Evolutionary conservation across 768 basidiomycete genomes (phyloP), one percentile per base, ranked within the genome.

Genomic region (Rhizopogon vesiculosus): DNA sequence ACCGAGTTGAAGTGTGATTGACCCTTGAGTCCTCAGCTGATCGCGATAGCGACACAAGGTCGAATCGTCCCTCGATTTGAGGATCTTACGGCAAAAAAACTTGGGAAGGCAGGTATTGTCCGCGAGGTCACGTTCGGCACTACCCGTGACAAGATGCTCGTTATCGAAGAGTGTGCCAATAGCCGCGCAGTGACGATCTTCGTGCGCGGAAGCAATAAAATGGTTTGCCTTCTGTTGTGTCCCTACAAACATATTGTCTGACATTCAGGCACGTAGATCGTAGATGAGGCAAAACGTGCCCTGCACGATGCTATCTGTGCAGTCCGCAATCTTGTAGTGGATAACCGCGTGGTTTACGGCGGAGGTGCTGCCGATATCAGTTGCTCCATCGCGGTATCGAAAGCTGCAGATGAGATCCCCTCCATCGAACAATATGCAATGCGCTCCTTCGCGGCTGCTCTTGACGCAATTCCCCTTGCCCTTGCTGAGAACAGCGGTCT

Each of bases 371-470:
- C 97, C 3, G 97, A 99, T 70, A 98, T 99, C 66, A 92, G 91
- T 66, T 93, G 91, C 61, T 85, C 93, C 22, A 82, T 98, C 57
- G 93, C 97, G 18, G 95, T 99, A 1, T 78, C 89, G 56, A 91
- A 93, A 68, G 93, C 92, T 42, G 97, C 97, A 7, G 97, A 99
- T 70, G 87, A 97, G 74, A 96, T 97, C 61, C 88, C 97, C 1
- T 82, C 93, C 29, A 98, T 99, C 65, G 97, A 99, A 74, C 97
- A 99, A 77, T 99, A 99, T 66, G 97, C 97, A 3, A 98, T 99
- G 95, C 88, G 96, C 48, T 95, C 97, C n/a, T 99, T 98, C 69
- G 82, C 97, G 3, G 90, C 91, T 35, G 96, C 97, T 13, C 77
- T 99, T 7, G 97, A 99, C 64, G 82, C 93, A n/a, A 76, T 98